Evolutionary conservation across 1,139 yeast genomes (phyloP), one percentile per base, ranked within the genome.

Genomic region (Yamadazyma membranifaciens): DNA sequence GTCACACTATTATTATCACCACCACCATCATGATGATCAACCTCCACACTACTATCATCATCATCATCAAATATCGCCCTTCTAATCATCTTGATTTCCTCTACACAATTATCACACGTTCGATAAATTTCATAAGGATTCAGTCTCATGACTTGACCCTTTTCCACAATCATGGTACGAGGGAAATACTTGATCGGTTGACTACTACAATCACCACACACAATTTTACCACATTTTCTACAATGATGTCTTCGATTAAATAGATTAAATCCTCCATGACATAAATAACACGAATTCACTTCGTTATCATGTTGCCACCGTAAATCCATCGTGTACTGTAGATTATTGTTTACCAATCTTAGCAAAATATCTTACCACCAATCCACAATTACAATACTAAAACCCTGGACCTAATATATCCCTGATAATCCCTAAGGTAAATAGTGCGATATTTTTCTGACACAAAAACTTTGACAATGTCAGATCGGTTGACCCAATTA

Each of bases 241-340:
- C 99, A 92, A 62, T 92, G 98, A 62, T 94, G 98, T 47, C 94
- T 77, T 43, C 98, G 75, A 56, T 73, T 78, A 57, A 87, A 78
- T 47, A 91, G 67, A 1, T 84, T 71, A 63, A 84, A 92, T 31
- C 54, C 50, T 1, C 60, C 48, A 27, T 65, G 60, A 59, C 98
- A 92, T 10, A 81, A 60, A 28, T 73, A 71, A 57, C 98, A 92
- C n/a, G 60, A 57, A 0, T 54, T 38, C 2, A 70, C 85, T 5
- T 70, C 80, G 5, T 68, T 71, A 59, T 92, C 98, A 1, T 81
- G 76, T 59, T 91, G 95, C 98, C 98, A 92, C 54, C 22, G n/a
- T 22, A 50, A 30, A 5, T 34, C 36, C 31, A 34, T 14, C 9
- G n/a, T n/a, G n/a, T n/a, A n/a, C 26, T 14, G 5, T 26, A 26